Evolutionary conservation across 768 basidiomycete species (phyloP).

Genomic region (Stropharia rugosoannulata): DNA sequence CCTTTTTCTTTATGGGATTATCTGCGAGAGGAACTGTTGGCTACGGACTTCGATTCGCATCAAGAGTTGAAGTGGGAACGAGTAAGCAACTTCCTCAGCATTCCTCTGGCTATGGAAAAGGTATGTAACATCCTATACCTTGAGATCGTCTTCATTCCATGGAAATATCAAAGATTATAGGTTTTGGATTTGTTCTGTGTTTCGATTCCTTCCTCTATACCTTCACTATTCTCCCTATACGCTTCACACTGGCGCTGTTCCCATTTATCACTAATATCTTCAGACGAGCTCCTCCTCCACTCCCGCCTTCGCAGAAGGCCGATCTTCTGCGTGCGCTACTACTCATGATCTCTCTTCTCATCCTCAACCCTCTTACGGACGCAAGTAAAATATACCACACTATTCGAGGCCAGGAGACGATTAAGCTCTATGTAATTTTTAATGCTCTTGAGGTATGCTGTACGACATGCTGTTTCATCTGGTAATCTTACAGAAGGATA

Average conservation of each 20-base stretch:
- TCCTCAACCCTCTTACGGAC: constrained; percentile 84
- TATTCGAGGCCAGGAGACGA: constrained; percentile 96
- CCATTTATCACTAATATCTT: constrained; percentile 52
- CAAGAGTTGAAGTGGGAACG: constrained; percentile 95
- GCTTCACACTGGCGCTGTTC: constrained; percentile 65
- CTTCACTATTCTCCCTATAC: constrained; percentile 96
- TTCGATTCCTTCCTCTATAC: constrained; percentile 97
- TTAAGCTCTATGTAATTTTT: constrained; percentile 98
- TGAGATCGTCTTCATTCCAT: not conserved
- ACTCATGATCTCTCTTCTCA: constrained; percentile 67
- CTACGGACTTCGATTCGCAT: constrained; percentile 92
- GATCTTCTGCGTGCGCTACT: constrained; percentile 85
- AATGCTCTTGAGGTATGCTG: constrained; percentile 89
- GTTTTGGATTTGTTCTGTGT: constrained; percentile 91
- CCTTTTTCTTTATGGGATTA: constrained; percentile 94
- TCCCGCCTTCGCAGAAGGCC: constrained; percentile 89
- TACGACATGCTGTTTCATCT: not conserved
- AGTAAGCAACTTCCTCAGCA: constrained; percentile 92
- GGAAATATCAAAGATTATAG: constrained; percentile 61
- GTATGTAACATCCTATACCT: constrained; percentile 37
- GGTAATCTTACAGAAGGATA: constrained; percentile 1
- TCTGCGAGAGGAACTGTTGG: constrained; percentile 81
- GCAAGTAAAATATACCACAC: constrained; percentile 98
- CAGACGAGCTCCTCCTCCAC: constrained; percentile 47
- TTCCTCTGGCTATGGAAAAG: constrained; percentile 93